These are phyloP conservation scores for Daldinia sp. DNA, from an alignment of 2,329 filamentous ascomycete genomes.

Conservation along the genomic window DNA sequence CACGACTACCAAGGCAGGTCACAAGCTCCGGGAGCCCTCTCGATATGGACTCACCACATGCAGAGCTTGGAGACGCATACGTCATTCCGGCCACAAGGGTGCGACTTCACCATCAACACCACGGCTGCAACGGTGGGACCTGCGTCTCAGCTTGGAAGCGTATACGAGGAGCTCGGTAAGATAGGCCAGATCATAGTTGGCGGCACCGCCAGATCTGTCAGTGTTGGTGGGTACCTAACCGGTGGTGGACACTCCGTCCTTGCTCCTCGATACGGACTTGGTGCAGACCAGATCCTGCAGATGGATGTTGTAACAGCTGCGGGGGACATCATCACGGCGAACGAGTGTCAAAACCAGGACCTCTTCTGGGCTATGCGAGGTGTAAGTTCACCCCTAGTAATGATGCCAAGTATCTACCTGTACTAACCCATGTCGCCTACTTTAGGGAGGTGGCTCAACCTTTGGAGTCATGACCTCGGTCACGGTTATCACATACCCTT, in stretches of 20 bases:
- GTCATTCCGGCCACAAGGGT: slow-evolving; percentile 53
- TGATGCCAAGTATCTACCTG: too few species aligned
- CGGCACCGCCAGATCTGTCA: slow-evolving; percentile 63
- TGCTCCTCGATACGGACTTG: slow-evolving; percentile 64
- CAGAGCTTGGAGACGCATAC: slow-evolving; percentile 50
- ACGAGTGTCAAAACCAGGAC: slow-evolving; percentile 61
- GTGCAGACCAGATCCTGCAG: slow-evolving; percentile 67
- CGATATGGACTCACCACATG: slow-evolving; percentile 62
- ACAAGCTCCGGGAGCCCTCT: slow-evolving; percentile 59
- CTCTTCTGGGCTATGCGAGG: slow-evolving; percentile 72
- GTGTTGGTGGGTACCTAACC: slow-evolving; percentile 67
- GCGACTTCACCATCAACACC: slow-evolving; percentile 52
- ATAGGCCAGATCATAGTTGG: slow-evolving; percentile 61
- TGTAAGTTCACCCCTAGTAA: slow-evolving; percentile 47
- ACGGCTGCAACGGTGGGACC: slow-evolving; percentile 62
- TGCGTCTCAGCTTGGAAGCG: slow-evolving; percentile 60
- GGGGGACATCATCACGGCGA: slow-evolving; percentile 60
- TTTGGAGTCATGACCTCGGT: slow-evolving; percentile 68
- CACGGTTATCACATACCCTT: slow-evolving; percentile 61
- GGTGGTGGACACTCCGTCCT: slow-evolving; percentile 68
- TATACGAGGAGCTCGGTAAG: slow-evolving; percentile 55
- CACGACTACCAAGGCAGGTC: slow-evolving; percentile 58
- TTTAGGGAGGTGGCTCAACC: slow-evolving; percentile 64
- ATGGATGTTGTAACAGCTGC: slow-evolving; percentile 63
- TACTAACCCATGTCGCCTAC: not conserved